Evolutionary conservation across 164 flowering plant species (phyloP).

Genomic region (Magnolia changhungtana): DNA sequence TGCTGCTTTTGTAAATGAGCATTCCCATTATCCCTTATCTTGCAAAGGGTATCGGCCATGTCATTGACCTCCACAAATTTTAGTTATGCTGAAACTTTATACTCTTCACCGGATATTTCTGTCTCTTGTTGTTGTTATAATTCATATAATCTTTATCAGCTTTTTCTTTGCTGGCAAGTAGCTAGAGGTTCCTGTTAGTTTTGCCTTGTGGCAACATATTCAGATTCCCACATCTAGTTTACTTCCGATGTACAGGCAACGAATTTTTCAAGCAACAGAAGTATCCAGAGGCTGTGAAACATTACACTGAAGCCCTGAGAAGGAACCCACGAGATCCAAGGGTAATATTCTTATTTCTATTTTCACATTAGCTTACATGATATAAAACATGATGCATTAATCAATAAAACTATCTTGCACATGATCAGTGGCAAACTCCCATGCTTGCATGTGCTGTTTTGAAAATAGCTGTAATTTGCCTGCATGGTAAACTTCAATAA

Average conservation of each 20-base stretch:
- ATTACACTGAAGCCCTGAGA: conserved; percentile 84
- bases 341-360: conserved; percentile 30
- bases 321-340: conserved; percentile 86
- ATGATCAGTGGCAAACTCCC: background rate
- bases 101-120: background rate
- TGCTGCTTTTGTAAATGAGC: no score
- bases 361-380: background rate
- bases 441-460: background rate
- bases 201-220: background rate
- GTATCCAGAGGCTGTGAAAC: conserved; percentile 87
- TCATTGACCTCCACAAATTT: no score
- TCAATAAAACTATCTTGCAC: background rate
- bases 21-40: no score
- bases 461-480: background rate
- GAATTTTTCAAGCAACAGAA: conserved; percentile 85
- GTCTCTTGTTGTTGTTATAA: background rate
- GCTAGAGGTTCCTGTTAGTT: background rate
- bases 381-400: background rate
- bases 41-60: no score
- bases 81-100: background rate
- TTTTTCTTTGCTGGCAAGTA: background rate
- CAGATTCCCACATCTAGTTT: background rate
- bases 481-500: background rate
- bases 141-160: background rate
- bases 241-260: conserved; percentile 49